Base-by-base conservation (phyloP, 805 yeast genomes). In the Debaryomyces maramus region DNA sequence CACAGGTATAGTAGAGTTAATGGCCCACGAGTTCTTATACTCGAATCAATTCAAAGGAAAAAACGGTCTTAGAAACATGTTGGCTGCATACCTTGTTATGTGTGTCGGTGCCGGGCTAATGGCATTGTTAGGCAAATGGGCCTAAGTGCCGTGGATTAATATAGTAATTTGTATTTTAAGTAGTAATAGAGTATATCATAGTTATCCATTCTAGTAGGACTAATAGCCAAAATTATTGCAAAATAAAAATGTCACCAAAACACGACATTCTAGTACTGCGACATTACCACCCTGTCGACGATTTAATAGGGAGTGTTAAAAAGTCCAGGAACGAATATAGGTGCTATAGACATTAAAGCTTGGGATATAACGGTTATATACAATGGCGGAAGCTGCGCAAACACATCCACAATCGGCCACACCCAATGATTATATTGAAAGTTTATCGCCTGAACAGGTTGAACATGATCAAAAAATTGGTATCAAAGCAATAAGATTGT, bases 51-150 rank as follows among this genome's bases (percentile, higher is more conserved):
- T 85, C 57, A 80, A 79, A 51, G 83, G 85, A n/a, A 57, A 64
- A n/a, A 64, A 60, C 26, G 79, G 83, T 1, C 65, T 77, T 34
- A 68, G 65, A 44, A 77, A 63, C 42, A 77, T 77, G 76, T 38
- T 78, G 10, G 43, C 50, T 28, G 87, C 83, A 6, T 81, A 70
- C 52, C 47, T 72, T 38, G 65, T 72, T 28, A 78, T 77, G 77
- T 74, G 79, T 51, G 57, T 70, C 46, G 90, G 90, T 48, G 82
- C 85, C n/a, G 88, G 85, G 9, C 53, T 83, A 26, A 85, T 85
- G 91, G 88, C 90, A 3, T 61, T 84, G 22, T 65, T 85, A 44
- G 91, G 89, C 45, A 80, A 75, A 55, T 83, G 89, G 87, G 87
- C 86, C 16, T 81, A 53, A 40, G 36, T 16, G 27, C n/a, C 20